phyloP scores from a whole-genome alignment of 1,284 basidiomycete species.

The Papiliotrema laurentii region DNA sequence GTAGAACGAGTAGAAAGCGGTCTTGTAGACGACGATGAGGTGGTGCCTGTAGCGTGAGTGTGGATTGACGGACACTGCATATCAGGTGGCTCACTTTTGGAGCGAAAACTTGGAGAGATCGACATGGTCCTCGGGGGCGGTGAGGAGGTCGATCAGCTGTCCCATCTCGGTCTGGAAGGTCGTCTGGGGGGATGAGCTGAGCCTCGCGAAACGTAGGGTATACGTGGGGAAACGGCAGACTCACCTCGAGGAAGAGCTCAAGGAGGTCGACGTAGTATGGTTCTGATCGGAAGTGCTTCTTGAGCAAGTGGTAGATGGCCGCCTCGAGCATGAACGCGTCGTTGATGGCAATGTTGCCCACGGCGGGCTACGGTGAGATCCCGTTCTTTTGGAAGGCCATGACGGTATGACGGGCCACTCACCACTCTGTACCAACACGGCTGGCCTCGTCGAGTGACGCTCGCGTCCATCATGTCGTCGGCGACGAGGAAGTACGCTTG shows the following conservation, averaged over 20 bases:
- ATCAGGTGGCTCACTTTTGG: slow-evolving; percentile 59
- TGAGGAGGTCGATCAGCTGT: slow-evolving; percentile 91
- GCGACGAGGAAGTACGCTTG: slow-evolving; percentile 98
- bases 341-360: slow-evolving; percentile 90
- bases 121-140: slow-evolving; percentile 83
- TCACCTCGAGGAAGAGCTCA: slow-evolving; percentile 82
- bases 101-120: slow-evolving; percentile 83
- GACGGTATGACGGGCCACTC: slow-evolving; percentile 10
- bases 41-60: slow-evolving; percentile 81
- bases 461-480: slow-evolving; percentile 95
- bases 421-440: slow-evolving; percentile 88
- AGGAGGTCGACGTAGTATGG: slow-evolving; percentile 82
- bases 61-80: no score
- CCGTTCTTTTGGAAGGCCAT: background rate
- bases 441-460: slow-evolving; percentile 83
- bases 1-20: slow-evolving; percentile 98
- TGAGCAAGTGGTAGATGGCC: slow-evolving; percentile 87
- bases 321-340: slow-evolving; percentile 95
- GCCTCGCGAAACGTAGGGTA: background rate
- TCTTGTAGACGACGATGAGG: slow-evolving; percentile 96
- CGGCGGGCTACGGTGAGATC: slow-evolving; percentile 51
- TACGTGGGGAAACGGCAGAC: slow-evolving; percentile 15
- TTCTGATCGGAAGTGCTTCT: slow-evolving; percentile 78
- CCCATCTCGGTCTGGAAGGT: slow-evolving; percentile 95
- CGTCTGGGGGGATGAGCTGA: slow-evolving; percentile 53